Conservation (phyloP, 192 early-diverging fungal species). For the Mycoemilia scoparia region DNA sequence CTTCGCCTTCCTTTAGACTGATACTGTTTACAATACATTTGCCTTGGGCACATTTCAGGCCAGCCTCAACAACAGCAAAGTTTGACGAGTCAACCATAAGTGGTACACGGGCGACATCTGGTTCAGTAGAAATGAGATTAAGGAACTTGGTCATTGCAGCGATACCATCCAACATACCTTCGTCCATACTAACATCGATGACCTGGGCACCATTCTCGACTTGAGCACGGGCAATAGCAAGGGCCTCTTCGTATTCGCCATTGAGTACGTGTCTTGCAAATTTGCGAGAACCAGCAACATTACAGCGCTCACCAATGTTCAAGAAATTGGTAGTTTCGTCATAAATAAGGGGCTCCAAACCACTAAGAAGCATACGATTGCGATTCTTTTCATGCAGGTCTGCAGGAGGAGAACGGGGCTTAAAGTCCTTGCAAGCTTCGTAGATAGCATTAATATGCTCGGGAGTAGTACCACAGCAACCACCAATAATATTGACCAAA, state of each 20-base stretch:
- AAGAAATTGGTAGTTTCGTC: constrained; percentile 72
- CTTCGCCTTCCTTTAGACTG: constrained; percentile 86
- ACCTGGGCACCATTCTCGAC: constrained; percentile 92
- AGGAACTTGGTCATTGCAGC: constrained; percentile 87
- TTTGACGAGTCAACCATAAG: constrained; percentile 96
- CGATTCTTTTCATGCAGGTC: constrained; percentile 44
- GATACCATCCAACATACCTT: constrained; percentile 85
- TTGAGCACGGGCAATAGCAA: constrained; percentile 82
- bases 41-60: constrained; percentile 88
- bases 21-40: constrained; percentile 98
- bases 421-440: constrained; percentile 52
- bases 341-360: constrained; percentile 68
- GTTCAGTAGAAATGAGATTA: constrained; percentile 86
- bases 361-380: constrained; percentile 65
- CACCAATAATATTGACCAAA: constrained; percentile 88
- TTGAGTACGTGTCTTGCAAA: constrained; percentile 90
- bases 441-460: constrained; percentile 75
- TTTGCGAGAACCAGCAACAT: constrained; percentile 86
- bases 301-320: constrained; percentile 94
- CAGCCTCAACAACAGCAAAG: constrained; percentile 90
- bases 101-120: constrained; percentile 72
- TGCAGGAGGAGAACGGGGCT: constrained; percentile 59
- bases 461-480: constrained; percentile 94
- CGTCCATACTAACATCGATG: constrained; percentile 94
- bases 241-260: constrained; percentile 80